phyloP scores from a whole-genome alignment of 2,329 filamentous ascomycete species.

The Ophiocordyceps polyrhachis-furcata region DNA sequence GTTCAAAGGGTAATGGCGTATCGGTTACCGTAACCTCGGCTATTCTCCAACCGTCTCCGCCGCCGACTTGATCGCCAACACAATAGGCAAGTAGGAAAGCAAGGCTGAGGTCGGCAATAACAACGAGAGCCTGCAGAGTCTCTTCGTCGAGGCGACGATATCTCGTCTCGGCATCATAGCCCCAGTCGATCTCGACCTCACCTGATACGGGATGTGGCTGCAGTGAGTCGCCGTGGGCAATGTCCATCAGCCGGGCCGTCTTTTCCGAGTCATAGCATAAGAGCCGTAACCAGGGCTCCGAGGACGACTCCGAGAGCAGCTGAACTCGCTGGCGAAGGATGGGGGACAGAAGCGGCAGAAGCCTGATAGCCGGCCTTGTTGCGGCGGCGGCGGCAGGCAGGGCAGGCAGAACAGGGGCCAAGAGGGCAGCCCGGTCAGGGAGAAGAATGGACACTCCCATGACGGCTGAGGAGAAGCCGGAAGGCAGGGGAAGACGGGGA shows the following conservation, averaged over 20 bases:
- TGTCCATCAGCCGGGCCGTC: constrained; percentile 36
- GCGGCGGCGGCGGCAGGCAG: constrained; percentile 40
- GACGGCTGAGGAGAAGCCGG: not conserved
- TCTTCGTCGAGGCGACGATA: constrained; percentile 57
- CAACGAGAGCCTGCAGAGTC: constrained; percentile 51
- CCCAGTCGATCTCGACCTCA: constrained; percentile 58
- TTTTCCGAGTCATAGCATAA: constrained; percentile 48
- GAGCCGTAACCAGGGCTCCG: constrained; percentile 55
- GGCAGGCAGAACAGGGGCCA: constrained; percentile 39
- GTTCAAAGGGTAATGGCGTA: constrained; percentile 33
- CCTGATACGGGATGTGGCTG: constrained; percentile 70
- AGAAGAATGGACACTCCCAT: constrained; percentile 17
- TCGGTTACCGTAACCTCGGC: constrained; percentile 48
- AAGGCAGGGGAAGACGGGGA: not conserved
- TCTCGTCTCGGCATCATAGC: constrained; percentile 40
- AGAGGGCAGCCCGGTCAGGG: constrained; percentile 26
- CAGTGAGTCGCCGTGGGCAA: constrained; percentile 42
- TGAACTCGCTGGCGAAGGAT: constrained; percentile 48
- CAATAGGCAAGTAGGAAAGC: constrained; percentile 53
- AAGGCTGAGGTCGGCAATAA: constrained; percentile 41
- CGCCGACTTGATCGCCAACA: constrained; percentile 41
- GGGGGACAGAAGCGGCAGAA: constrained; percentile 43
- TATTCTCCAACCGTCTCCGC: constrained; percentile 49
- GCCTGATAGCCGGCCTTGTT: constrained; percentile 32
- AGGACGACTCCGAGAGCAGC: constrained; percentile 38